Percentiles rank a stretch among this genome's conserved stretches.
Conservation (phyloP, 495 filamentous ascomycete genomes). For the Aspergillus nidulans region DNA sequence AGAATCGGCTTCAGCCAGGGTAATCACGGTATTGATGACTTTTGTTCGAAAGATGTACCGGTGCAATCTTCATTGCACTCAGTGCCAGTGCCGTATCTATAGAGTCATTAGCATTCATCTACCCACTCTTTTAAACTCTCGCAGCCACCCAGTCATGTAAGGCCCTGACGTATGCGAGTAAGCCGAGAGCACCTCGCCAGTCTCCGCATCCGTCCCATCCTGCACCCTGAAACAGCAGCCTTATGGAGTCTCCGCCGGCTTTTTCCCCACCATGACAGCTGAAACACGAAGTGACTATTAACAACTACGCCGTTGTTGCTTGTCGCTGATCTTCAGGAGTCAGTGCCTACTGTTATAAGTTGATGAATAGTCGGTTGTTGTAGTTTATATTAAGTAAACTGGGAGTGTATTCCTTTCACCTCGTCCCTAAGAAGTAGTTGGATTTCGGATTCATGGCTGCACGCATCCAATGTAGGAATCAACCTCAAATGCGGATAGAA, state of each 20-base stretch:
- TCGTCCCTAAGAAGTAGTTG: too few relatives aligned
- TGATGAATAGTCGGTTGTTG: too few relatives aligned
- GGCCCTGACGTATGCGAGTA: conserved; percentile 29
- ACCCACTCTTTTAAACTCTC: not conserved
- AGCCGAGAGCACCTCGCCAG: conserved; percentile 26
- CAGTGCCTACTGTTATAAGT: not conserved
- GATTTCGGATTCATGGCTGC: too few relatives aligned
- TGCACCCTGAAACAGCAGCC: conserved; percentile 8
- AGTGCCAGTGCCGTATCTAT: conserved; percentile 35
- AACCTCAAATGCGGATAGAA: too few relatives aligned
- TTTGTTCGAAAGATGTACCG: conserved; percentile 29
- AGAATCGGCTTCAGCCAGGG: conserved; percentile 27
- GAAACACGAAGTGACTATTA: not conserved
- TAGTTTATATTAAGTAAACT: too few relatives aligned
- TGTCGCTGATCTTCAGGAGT: not conserved
- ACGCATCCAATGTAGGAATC: too few relatives aligned
- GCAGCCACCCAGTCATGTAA: conserved; percentile 31
- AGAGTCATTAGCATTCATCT: not conserved
- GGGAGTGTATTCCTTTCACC: too few relatives aligned
- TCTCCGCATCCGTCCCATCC: conserved; percentile 32
- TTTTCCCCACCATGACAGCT: not conserved
- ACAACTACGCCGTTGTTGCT: not conserved
- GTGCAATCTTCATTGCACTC: conserved; percentile 33
- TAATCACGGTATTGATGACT: conserved; percentile 33
- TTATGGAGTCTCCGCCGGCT: not conserved